Base-by-base conservation (phyloP, 192 early-diverging fungal species). In the Gryganskiella cystojenkinii region DNA sequence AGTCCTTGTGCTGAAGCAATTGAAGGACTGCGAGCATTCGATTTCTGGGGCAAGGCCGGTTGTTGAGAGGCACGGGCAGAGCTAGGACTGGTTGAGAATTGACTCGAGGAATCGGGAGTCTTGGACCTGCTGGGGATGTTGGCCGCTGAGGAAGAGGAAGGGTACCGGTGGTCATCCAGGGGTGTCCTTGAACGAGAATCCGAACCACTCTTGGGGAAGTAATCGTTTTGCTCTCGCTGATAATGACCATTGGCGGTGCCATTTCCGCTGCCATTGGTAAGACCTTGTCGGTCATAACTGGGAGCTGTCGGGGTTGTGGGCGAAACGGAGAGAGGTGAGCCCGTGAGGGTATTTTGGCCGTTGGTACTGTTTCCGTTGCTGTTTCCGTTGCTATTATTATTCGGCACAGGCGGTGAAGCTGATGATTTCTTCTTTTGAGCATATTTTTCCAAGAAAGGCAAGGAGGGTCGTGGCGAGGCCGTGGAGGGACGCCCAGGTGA, bases 381-480 rank as follows among this genome's bases (percentile, higher is more conserved):
- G 28, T 70, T 40, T 5, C 37, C 37, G 37, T 40, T 40, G 37
- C 37, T 56, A 35, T 31, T 56, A 9, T 56, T 3, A 56, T 59
- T 76, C 34, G 51, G 43, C 11, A 65, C 43, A 4, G 67, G 33
- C 2, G 73, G 54, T 9, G 73, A 62, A 15, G 61, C 56, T 57
- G 56, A 63, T 11, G 65, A 59, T 15, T 70, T 58, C 27, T 70
- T 81, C 67, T 75, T 75, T 67, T 81, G 69, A 30, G 80, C 72
- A 49, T 81, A 81, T 59, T 81, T 81, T 42, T 81, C 80, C 45
- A 81, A 33, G 50, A 81, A 81, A 9, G 80, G 80, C 2, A 81
- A 68, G 4, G 67, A 56, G 20, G 71, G 72, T 25, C 73, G 67
- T 2, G 65, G 56, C 2, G 73, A 67, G 4, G 73, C 59, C 14